These are phyloP conservation scores for Rhodomyrtus tomentosa DNA, from an alignment of 345 rosid species.

Conservation along the genomic window DNA sequence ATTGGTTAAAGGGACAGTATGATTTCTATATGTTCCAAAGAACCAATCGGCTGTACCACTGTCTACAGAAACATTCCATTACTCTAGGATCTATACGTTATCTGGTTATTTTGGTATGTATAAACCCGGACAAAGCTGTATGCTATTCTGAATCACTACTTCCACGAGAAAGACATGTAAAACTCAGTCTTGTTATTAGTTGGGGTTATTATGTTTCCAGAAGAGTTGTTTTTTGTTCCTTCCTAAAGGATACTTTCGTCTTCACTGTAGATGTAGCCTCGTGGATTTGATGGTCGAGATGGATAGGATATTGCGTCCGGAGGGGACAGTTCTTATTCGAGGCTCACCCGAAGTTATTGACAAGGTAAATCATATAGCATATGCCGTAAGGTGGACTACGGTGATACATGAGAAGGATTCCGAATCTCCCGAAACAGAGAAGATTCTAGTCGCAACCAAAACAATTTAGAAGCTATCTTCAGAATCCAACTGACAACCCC, in stretches of 20 bases:
- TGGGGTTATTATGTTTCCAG: background rate
- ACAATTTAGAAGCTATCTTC: conserved; percentile 43
- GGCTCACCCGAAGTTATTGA: conserved; percentile 82
- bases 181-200: background rate
- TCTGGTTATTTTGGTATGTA: background rate
- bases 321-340: conserved; percentile 66
- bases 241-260: background rate
- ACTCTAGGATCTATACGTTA: background rate
- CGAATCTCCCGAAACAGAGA: conserved; percentile 58
- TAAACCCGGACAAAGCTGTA: background rate
- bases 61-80: background rate
- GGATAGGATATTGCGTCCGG: conserved; percentile 85
- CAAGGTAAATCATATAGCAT: conserved; percentile 52
- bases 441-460: conserved; percentile 65
- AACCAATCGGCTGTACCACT: background rate
- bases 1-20: background rate
- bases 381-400: conserved; percentile 64
- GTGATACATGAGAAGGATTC: conserved; percentile 60
- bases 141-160: background rate
- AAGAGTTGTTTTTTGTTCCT: background rate
- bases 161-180: background rate
- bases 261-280: conserved; percentile 61
- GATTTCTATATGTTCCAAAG: background rate
- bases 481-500: conserved; percentile 24
- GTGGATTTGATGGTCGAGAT: conserved; percentile 90